phyloP scores from a whole-genome alignment of 106 monocot genomes.

The Dendrobium huoshanense region DNA sequence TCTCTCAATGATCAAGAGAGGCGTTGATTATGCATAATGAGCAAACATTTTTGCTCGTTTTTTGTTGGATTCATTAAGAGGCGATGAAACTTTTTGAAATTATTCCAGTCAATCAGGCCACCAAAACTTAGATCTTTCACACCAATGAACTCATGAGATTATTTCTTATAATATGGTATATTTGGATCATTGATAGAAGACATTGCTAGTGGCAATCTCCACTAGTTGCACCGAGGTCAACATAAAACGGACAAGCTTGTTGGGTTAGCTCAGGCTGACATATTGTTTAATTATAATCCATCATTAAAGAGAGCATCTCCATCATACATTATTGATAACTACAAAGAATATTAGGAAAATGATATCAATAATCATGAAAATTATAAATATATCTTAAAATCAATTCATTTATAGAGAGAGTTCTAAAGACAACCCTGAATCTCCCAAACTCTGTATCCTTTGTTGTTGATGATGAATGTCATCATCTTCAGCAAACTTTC shows the following conservation, averaged over 20 bases:
- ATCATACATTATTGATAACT: background rate
- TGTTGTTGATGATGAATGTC: background rate
- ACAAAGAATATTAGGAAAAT: background rate
- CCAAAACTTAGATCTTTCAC: too few species aligned
- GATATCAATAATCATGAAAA: background rate
- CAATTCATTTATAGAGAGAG: background rate
- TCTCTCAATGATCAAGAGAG: too few species aligned
- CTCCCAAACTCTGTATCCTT: background rate
- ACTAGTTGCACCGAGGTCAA: background rate
- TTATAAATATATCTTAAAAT: background rate
- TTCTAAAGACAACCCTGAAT: background rate
- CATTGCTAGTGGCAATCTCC: background rate
- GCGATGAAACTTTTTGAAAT: too few species aligned
- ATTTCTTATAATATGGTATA: too few species aligned
- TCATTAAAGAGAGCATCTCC: background rate
- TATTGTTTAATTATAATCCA: background rate
- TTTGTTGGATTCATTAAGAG: too few species aligned
- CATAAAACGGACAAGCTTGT: background rate
- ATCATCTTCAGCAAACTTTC: background rate
- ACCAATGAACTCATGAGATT: too few species aligned
- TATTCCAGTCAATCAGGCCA: too few species aligned
- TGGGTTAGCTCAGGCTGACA: background rate
- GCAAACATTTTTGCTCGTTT: too few species aligned
- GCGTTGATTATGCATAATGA: too few species aligned
- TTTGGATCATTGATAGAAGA: background rate